Conservation (phyloP, 148 eudicot genomes). For the Polygonum maritimum region DNA sequence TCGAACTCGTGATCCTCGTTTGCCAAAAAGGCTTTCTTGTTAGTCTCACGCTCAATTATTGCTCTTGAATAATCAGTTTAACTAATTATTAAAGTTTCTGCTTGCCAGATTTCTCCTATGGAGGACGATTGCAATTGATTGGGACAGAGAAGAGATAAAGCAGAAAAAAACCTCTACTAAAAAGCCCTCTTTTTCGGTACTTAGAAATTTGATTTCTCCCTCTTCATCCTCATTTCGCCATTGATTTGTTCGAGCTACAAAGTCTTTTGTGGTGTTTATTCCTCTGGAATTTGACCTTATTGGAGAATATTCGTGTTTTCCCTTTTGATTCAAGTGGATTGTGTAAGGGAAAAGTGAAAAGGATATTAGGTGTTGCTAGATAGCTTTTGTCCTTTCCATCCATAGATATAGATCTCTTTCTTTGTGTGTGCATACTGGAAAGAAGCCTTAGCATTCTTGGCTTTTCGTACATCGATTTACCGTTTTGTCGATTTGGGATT, state of each 20-base stretch:
- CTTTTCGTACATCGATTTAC: neutral
- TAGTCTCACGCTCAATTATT: neutral
- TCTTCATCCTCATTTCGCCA: constrained; percentile 1
- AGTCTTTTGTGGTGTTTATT: neutral
- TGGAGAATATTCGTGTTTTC: constrained; percentile 9
- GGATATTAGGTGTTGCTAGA: neutral
- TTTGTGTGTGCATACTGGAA: neutral
- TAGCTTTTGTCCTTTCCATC: neutral
- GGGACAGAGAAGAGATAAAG: constrained; percentile 6
- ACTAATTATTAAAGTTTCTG: neutral
- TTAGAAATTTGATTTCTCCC: neutral
- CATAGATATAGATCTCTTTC: neutral
- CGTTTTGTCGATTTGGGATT: neutral
- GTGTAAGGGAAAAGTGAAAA: neutral
- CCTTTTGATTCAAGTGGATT: neutral
- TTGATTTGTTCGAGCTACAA: constrained; percentile 1
- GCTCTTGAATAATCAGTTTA: neutral
- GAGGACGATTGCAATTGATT: constrained; percentile 8
- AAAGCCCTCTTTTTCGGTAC: neutral
- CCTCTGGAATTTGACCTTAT: neutral
- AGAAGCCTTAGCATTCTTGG: neutral
- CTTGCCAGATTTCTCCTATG: neutral
- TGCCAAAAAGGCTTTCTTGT: too few relatives aligned
- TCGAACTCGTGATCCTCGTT: constrained; percentile 1
- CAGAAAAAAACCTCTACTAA: too few relatives aligned